Evolutionary conservation across 2,329 filamentous ascomycete genomes (phyloP).

Genomic region (Penicillium sp.): DNA sequence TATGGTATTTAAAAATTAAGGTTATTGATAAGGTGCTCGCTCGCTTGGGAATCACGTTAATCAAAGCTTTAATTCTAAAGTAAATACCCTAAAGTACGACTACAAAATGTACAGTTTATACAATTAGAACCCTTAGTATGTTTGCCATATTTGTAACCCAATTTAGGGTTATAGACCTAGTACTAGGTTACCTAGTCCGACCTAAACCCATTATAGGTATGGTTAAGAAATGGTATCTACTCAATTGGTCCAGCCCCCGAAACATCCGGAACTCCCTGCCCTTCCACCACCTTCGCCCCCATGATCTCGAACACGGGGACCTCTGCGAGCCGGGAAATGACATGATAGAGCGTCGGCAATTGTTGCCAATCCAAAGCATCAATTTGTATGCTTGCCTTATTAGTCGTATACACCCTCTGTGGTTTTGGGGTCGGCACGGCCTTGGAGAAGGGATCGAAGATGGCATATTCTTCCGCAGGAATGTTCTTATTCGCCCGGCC

Average conservation of each 20-base stretch:
- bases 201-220: neutral
- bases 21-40: no score
- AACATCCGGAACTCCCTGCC: neutral
- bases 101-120: no score
- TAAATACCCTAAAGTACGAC: no score
- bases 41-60: no score
- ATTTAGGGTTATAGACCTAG: neutral
- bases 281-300: neutral
- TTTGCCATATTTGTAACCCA: no score
- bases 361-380: conserved; percentile 53
- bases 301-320: neutral
- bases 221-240: neutral
- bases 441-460: conserved; percentile 41
- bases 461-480: conserved; percentile 57
- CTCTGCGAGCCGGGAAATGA: neutral
- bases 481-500: conserved; percentile 49
- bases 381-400: conserved; percentile 50
- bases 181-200: neutral
- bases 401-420: conserved; percentile 23
- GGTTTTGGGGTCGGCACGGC: conserved; percentile 27
- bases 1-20: no score
- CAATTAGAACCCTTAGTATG: no score
- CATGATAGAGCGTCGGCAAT: conserved; percentile 51
- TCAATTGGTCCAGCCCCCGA: neutral
- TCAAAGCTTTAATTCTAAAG: no score